phyloP scores from a whole-genome alignment of 23 red algal genomes.

The Cyanidium caldarium region DNA sequence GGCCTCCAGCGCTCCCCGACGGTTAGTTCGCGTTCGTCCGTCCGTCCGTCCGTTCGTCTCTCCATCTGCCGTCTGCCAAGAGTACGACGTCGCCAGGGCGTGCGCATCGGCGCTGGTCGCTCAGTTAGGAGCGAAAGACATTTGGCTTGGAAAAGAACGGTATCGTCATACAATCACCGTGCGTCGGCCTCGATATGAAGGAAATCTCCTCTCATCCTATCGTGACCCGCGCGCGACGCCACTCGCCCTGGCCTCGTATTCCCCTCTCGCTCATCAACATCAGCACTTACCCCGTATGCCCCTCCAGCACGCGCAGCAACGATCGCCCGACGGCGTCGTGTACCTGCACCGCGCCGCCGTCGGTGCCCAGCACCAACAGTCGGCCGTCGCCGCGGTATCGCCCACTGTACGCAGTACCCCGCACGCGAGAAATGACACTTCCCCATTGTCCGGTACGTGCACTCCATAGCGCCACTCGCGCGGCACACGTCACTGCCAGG shows the following conservation, averaged over 20 bases:
- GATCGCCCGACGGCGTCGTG: conserved; percentile 42
- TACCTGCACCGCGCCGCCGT: conserved; percentile 33
- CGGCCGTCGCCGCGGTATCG: conserved; percentile 56
- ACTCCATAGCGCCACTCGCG: conserved; percentile 26
- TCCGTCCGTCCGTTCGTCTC: background rate
- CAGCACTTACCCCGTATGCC: conserved; percentile 65
- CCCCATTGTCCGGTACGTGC: background rate
- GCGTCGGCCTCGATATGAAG: too few relatives aligned
- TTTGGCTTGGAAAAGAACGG: too few relatives aligned
- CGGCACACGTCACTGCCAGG: conserved; percentile 31
- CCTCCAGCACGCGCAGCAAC: conserved; percentile 37
- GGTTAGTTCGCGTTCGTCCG: background rate
- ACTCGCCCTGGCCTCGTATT: too few relatives aligned
- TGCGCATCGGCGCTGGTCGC: background rate
- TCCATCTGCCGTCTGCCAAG: background rate
- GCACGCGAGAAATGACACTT: background rate
- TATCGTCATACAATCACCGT: too few relatives aligned
- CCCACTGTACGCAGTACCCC: conserved; percentile 33
- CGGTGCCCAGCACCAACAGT: conserved; percentile 62
- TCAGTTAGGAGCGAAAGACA: conserved; percentile 87
- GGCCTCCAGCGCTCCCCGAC: too few relatives aligned
- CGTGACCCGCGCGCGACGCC: background rate
- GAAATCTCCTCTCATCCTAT: background rate
- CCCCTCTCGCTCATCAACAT: background rate
- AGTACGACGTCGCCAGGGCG: background rate